Conservation (phyloP, 2,329 filamentous ascomycete species). For the Metarhizium album region DNA sequence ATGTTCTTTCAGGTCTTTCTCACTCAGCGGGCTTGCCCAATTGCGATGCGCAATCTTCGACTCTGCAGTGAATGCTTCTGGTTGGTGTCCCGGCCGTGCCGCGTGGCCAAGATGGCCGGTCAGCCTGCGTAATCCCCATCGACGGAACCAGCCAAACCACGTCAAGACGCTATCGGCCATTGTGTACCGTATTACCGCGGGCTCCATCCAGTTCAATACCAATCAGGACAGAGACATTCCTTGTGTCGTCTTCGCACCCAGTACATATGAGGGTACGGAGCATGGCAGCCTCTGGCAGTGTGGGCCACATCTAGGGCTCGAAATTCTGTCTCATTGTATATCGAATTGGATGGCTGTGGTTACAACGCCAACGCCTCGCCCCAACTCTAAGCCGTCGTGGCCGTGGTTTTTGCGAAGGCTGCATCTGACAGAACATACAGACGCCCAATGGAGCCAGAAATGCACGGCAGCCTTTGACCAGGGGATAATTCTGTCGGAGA, state of each 20-base stretch:
- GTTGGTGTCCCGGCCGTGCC: not conserved
- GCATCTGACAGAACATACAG: not conserved
- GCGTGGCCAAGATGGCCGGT: not conserved
- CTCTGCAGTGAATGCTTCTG: not conserved
- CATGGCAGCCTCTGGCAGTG: not conserved
- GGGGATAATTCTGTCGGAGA: not conserved
- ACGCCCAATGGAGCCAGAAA: not conserved
- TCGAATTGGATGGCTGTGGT: not conserved
- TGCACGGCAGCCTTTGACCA: not conserved
- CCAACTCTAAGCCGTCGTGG: not conserved
- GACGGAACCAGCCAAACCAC: constrained; percentile 2
- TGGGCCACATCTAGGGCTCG: constrained; percentile 1
- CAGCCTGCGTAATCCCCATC: not conserved
- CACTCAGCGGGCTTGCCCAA: not conserved
- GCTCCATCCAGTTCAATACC: not conserved
- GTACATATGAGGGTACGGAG: not conserved
- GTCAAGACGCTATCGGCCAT: not conserved
- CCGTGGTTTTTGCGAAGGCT: not conserved
- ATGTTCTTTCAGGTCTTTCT: not conserved
- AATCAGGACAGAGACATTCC: not conserved
- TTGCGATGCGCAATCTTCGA: not conserved
- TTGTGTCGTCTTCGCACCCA: not conserved
- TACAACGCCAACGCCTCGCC: not conserved
- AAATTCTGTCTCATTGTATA: not conserved
- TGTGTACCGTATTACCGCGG: not conserved